These are phyloP conservation scores for Eucalyptus leucophloia DNA, from an alignment of 345 rosid species.

Conservation along the genomic window DNA sequence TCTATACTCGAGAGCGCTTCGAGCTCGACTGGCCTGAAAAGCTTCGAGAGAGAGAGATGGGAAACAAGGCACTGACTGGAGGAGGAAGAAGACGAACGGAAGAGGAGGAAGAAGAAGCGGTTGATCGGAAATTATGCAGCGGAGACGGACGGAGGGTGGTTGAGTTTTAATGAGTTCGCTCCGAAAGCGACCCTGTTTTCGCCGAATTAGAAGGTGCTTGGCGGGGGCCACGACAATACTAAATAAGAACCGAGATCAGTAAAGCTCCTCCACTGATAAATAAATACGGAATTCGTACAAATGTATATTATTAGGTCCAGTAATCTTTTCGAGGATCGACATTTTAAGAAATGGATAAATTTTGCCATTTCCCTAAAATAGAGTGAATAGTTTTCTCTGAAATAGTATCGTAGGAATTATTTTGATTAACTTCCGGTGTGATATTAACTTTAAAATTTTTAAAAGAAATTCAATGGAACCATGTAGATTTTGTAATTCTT, in stretches of 20 bases:
- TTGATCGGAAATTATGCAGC: background rate
- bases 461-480: background rate
- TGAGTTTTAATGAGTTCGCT: background rate
- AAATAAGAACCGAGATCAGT: background rate
- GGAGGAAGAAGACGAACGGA: background rate
- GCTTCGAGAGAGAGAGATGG: background rate
- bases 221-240: background rate
- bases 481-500: background rate
- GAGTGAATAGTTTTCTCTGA: background rate
- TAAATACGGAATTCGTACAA: background rate
- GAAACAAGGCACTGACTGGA: background rate
- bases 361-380: background rate
- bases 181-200: background rate
- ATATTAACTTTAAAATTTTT: accelerated
- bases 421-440: background rate
- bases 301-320: background rate
- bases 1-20: background rate
- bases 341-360: background rate
- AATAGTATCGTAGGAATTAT: background rate
- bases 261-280: background rate
- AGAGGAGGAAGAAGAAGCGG: background rate
- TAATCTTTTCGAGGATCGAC: background rate
- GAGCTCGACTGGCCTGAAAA: background rate
- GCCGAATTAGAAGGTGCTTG: background rate
- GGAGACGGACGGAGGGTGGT: background rate